Evolutionary conservation across 1,139 yeast genomes (phyloP).

Genomic region (Lodderomyces pseudojiufengensis): DNA sequence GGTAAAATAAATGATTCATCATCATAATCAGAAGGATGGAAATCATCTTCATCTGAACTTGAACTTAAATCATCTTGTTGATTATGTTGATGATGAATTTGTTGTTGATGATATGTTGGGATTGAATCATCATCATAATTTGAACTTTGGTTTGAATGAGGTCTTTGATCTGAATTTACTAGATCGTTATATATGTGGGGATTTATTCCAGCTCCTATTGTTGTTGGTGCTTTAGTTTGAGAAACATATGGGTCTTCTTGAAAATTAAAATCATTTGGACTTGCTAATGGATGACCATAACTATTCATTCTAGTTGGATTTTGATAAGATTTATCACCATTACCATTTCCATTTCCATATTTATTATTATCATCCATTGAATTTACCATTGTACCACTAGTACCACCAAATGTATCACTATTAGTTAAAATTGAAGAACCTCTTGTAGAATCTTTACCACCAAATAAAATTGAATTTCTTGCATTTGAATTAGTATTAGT

Average conservation of each 20-base stretch:
- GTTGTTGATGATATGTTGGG: not conserved
- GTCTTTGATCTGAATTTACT: not conserved
- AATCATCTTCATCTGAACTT: conserved; percentile 10
- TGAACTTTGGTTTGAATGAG: not conserved
- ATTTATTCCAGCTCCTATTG: not conserved
- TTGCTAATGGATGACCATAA: conserved; percentile 16
- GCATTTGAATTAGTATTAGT: conserved; percentile 14
- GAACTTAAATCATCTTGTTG: not conserved
- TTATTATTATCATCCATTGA: too few relatives aligned
- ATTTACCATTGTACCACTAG: too few relatives aligned
- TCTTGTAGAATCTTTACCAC: conserved; percentile 10
- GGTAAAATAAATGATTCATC: conserved; percentile 13
- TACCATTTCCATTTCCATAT: too few relatives aligned
- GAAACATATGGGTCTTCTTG: conserved; percentile 7
- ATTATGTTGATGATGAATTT: not conserved
- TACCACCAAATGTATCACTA: not conserved
- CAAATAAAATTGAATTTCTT: conserved; percentile 15
- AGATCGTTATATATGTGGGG: too few relatives aligned
- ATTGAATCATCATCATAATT: not conserved
- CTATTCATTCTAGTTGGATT: conserved; percentile 12
- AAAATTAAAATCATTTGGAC: conserved; percentile 15
- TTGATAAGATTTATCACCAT: not conserved
- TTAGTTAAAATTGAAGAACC: conserved; percentile 6
- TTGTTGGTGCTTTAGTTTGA: not conserved
- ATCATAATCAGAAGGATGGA: conserved; percentile 14